Conservation (phyloP, 83 land plant genomes). For the Isoetes engelmannii region DNA sequence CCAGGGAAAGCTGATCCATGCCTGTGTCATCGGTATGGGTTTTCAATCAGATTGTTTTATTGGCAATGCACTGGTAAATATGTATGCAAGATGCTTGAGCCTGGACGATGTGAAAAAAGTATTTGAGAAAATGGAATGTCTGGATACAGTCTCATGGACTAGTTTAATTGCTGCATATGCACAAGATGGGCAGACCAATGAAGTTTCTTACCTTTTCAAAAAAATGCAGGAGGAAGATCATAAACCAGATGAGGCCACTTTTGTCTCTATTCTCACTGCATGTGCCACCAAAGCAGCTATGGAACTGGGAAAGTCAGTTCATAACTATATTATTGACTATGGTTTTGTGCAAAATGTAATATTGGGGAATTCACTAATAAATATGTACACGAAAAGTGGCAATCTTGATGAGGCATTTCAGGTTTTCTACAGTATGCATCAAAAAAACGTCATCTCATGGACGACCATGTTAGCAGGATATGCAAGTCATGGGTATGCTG, state of each 20-base stretch:
- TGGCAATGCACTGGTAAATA: too few relatives aligned
- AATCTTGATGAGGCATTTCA: not conserved
- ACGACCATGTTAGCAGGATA: not conserved
- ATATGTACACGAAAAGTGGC: not conserved
- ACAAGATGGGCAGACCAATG: conserved; percentile 2
- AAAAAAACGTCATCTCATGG: conserved; percentile 1
- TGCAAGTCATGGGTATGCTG: not conserved
- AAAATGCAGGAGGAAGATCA: not conserved
- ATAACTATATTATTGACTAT: not conserved
- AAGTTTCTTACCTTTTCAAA: not conserved
- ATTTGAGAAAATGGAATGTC: not conserved
- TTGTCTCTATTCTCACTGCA: conserved; percentile 12
- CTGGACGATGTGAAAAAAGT: not conserved
- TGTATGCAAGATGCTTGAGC: not conserved
- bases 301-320: not conserved
- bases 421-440: not conserved
- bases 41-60: not conserved
- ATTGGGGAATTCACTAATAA: not conserved
- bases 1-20: not conserved
- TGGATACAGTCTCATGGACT: conserved; percentile 6
- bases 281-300: not conserved
- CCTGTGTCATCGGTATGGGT: not conserved
- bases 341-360: not conserved
- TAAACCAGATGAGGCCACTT: conserved; percentile 10
- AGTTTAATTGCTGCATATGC: conserved; percentile 4